Conservation (phyloP, 139 green algal species). For the Coccomyxa sp. region DNA sequence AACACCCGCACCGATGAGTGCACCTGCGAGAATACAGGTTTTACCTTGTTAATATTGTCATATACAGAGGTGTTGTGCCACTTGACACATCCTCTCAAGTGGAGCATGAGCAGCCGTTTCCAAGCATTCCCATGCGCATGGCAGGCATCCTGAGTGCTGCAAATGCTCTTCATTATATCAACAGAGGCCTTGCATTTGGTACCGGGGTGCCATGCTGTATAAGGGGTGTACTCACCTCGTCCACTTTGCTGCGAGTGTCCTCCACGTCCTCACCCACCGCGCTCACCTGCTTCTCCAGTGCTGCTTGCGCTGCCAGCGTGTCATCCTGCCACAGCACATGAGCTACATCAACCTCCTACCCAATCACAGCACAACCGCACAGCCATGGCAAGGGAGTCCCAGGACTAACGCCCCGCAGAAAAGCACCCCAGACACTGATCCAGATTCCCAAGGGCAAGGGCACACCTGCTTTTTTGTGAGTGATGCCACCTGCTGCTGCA, state of each 20-base stretch:
- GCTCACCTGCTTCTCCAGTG: slow-evolving; percentile 25
- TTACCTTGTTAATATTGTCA: neutral
- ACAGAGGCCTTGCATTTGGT: neutral
- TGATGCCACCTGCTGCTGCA: slow-evolving; percentile 27
- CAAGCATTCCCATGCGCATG: neutral
- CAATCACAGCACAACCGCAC: neutral
- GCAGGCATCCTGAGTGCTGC: too few relatives aligned
- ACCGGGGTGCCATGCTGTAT: neutral
- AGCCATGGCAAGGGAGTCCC: neutral
- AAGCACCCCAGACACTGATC: neutral
- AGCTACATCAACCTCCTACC: neutral
- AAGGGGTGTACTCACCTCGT: slow-evolving; percentile 8
- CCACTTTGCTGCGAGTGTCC: slow-evolving; percentile 20
- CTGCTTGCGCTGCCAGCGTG: slow-evolving; percentile 16
- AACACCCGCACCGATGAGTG: slow-evolving; percentile 27
- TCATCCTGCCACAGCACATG: slow-evolving; percentile 26
- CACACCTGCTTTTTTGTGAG: slow-evolving; percentile 15
- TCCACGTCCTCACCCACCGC: slow-evolving; percentile 34
- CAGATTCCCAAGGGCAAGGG: neutral
- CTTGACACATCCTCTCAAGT: neutral
- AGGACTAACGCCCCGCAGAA: neutral
- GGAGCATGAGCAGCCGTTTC: neutral
- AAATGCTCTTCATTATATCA: too few relatives aligned
- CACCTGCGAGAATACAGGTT: slow-evolving; percentile 14
- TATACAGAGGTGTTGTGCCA: neutral